phyloP scores from a whole-genome alignment of 2,329 filamentous ascomycete species.

The Hirsutella thompsonii region DNA sequence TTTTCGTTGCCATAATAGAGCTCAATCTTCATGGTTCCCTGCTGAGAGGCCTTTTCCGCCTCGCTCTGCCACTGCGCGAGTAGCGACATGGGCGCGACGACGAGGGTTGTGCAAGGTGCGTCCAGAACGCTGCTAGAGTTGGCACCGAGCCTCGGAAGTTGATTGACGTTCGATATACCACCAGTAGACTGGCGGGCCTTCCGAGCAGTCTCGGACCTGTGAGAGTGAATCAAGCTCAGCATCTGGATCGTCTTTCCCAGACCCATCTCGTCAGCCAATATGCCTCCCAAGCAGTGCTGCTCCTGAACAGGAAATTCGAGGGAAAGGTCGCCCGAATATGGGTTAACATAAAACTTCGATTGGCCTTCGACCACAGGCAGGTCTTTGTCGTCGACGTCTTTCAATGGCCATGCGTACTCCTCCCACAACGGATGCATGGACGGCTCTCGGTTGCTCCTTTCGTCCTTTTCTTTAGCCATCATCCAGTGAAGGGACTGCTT shows the following conservation, averaged over 20 bases:
- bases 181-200: conserved; percentile 19
- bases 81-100: conserved; percentile 93
- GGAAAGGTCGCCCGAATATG: conserved; percentile 88
- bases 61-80: conserved; percentile 97
- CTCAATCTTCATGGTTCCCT: conserved; percentile 69
- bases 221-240: conserved; percentile 82
- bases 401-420: conserved; percentile 78
- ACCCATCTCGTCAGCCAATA: conserved; percentile 95
- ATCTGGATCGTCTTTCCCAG: conserved; percentile 98
- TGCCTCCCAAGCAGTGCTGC: conserved; percentile 85
- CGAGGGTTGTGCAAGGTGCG: conserved; percentile 82
- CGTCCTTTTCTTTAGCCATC: conserved; percentile 80
- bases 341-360: conserved; percentile 82
- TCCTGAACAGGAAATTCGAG: conserved; percentile 87
- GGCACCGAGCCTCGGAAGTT: conserved; percentile 48
- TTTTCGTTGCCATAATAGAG: conserved; percentile 92
- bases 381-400: conserved; percentile 74
- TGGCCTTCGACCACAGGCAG: conserved; percentile 53
- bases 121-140: conserved; percentile 43
- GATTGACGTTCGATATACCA: conserved; percentile 34
- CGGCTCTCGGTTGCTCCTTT: conserved; percentile 53
- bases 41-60: conserved; percentile 76
- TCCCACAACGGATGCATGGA: conserved; percentile 99
- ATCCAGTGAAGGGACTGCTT: conserved; percentile 96
- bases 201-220: conserved; percentile 46